Evolutionary conservation across 257 asterid genomes (phyloP).

Genomic region (Solanum tacnaense): DNA sequence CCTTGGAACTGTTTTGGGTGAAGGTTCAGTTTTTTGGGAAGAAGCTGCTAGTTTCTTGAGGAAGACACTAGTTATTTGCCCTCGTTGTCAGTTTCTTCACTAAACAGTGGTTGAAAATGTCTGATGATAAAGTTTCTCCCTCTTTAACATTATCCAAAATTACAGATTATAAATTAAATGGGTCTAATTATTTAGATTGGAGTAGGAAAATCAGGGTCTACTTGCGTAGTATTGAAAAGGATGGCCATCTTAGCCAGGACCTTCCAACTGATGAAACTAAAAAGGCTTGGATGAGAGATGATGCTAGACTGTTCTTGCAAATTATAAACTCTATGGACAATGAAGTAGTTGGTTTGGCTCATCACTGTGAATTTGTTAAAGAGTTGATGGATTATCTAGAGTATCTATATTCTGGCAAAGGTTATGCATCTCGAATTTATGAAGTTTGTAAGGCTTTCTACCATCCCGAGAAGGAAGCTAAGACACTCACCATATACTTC

Average conservation of each 20-base stretch:
- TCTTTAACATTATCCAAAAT: neutral
- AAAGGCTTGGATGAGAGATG: neutral
- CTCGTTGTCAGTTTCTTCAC: neutral
- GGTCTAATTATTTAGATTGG: neutral
- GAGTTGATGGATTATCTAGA: neutral
- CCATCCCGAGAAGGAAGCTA: neutral
- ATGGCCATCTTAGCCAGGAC: neutral
- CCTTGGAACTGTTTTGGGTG: neutral
- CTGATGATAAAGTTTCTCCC: neutral
- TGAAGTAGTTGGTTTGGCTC: neutral
- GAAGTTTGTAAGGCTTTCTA: slow-evolving; percentile 1
- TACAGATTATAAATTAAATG: neutral
- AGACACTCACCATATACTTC: neutral
- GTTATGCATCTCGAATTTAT: neutral
- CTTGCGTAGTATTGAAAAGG: neutral
- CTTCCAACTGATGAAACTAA: slow-evolving; percentile 3
- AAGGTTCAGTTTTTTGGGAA: neutral
- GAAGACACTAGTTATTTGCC: neutral
- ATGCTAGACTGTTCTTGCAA: neutral
- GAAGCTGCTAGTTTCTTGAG: neutral
- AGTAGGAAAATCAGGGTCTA: neutral
- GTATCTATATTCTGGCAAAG: neutral
- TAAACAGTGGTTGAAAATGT: neutral
- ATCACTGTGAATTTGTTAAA: slow-evolving; percentile 1
- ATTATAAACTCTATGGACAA: neutral